phyloP scores from a whole-genome alignment of 805 yeast species.

The Suhomyces kilbournensis region DNA sequence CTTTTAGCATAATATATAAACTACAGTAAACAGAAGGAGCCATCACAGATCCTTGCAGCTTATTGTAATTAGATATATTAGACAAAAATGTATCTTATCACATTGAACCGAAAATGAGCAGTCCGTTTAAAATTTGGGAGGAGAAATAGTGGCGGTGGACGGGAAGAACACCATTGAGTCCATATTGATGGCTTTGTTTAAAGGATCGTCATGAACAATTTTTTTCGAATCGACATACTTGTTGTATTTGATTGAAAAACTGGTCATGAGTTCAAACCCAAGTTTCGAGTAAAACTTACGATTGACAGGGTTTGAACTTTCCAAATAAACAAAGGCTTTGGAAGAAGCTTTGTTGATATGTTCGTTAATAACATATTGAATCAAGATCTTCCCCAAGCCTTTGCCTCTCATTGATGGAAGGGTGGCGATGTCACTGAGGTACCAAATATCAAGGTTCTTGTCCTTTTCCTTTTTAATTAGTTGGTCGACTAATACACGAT shows the following conservation, averaged over 20 bases:
- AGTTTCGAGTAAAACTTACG: constrained; percentile 51
- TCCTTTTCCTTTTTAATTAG: constrained; percentile 18
- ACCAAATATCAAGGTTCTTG: constrained; percentile 42
- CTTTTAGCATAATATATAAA: constrained; percentile 16
- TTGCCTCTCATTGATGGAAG: constrained; percentile 57
- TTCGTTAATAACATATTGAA: constrained; percentile 49
- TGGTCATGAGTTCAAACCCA: constrained; percentile 42
- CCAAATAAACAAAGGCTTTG: constrained; percentile 43
- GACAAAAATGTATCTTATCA: constrained; percentile 15
- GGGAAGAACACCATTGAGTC: constrained; percentile 14
- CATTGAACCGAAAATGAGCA: constrained; percentile 6
- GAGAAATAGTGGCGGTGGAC: constrained; percentile 2
- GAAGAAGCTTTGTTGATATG: constrained; percentile 31
- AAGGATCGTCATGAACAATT: constrained; percentile 9
- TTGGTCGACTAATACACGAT: constrained; percentile 39
- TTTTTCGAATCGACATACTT: constrained; percentile 16
- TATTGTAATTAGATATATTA: constrained; percentile 15
- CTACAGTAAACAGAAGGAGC: constrained; percentile 16
- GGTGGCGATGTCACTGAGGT: constrained; percentile 57
- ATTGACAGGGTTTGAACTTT: constrained; percentile 55
- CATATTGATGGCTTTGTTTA: constrained; percentile 13
- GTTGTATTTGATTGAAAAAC: constrained; percentile 28
- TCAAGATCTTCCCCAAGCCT: constrained; percentile 52
- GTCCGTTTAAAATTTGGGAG: constrained; percentile 3
- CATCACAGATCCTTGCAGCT: constrained; percentile 12